Evolutionary conservation across 2,329 filamentous ascomycete genomes (phyloP), one percentile per base, ranked within the genome.

Genomic region (Passalora sequoiae): DNA sequence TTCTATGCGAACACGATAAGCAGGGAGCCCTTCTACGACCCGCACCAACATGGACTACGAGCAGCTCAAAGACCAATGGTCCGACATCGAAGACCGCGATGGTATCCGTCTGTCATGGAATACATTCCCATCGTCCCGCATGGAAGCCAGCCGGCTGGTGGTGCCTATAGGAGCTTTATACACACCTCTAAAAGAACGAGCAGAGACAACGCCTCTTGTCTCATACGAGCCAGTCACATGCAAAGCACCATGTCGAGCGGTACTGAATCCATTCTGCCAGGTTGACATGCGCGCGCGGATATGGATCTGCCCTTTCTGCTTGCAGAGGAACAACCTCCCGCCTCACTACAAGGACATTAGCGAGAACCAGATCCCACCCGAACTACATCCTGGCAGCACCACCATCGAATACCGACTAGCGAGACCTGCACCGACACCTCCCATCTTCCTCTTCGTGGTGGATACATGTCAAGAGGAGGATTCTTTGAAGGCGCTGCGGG

Each of bases 51-150:
- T 95, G 89, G 89, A 95, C 66, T 94, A 88, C 75, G 89, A 96
- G 68, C 78, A 82, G 57, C 73, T 94, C 57, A 96, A 96, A 72
- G 89, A 96, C 70, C 85, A 91, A 72, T 96, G 89, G 89, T 88
- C 84, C 62, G 89, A 96, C 67, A 83, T 94, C 46, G 92, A 98
- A 73, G 92, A 98, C 63, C 83, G 87, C 58, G 92, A 98, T 80
- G 92, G 92, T 49, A 81, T 97, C 62, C 83, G 92, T 52, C 77
- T 98, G 55, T 96, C 91, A 70, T 98, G 92, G 92, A 98, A 98
- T 66, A 94, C 94, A 49, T 94, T 98, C 63, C 92, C 92, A 38
- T 96, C 89, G 73, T 91, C 91, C 62, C 88, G 92, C 66, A 96
- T 98, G 89, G 89, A 63, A 44, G 61, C 60, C 46, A 61, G 58